A percentile compares a stretch with the other conserved stretches of the same genome.
Conservation (phyloP, 2,329 filamentous ascomycete species). For the Dactylellina leptospora region DNA sequence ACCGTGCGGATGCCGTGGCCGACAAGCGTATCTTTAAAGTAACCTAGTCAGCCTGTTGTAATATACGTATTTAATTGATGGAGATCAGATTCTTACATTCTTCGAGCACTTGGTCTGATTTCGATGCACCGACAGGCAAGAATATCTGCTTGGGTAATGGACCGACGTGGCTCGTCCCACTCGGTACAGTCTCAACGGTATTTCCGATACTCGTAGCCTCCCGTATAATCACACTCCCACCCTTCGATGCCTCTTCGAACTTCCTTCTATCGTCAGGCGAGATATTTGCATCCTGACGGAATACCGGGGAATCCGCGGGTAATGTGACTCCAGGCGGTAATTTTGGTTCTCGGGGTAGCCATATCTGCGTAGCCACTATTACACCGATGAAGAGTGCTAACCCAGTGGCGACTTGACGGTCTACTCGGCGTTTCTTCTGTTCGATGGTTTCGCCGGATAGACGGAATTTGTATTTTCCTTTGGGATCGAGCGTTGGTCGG, state of each 20-base stretch:
- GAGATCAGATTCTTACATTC: slow-evolving; percentile 19
- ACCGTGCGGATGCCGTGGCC: slow-evolving; percentile 89
- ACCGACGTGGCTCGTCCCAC: slow-evolving; percentile 33
- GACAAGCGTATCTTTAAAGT: slow-evolving; percentile 74
- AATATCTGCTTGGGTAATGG: slow-evolving; percentile 49
- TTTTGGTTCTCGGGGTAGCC: slow-evolving; percentile 43
- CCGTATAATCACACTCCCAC: slow-evolving; percentile 39
- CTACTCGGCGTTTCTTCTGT: slow-evolving; percentile 38
- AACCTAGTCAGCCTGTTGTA: background rate
- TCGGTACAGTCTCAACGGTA: slow-evolving; percentile 41
- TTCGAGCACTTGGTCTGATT: slow-evolving; percentile 33
- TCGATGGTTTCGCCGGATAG: slow-evolving; percentile 17
- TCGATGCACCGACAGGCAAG: slow-evolving; percentile 14
- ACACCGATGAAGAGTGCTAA: slow-evolving; percentile 36
- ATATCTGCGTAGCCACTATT: slow-evolving; percentile 47
- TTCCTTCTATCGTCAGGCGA: slow-evolving; percentile 23
- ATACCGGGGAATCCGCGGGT: background rate
- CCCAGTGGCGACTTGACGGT: slow-evolving; percentile 22
- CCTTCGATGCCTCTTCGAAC: slow-evolving; percentile 33
- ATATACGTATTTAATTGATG: background rate
- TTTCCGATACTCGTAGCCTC: slow-evolving; percentile 37
- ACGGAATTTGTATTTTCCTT: slow-evolving; percentile 28
- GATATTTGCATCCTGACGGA: slow-evolving; percentile 11
- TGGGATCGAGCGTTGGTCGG: slow-evolving; percentile 30
- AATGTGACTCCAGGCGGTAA: slow-evolving; percentile 6